Evolutionary conservation across 495 filamentous ascomycete species (phyloP), one percentile per base, ranked within the genome.

Genomic region (Talaromyces wortmannii): DNA sequence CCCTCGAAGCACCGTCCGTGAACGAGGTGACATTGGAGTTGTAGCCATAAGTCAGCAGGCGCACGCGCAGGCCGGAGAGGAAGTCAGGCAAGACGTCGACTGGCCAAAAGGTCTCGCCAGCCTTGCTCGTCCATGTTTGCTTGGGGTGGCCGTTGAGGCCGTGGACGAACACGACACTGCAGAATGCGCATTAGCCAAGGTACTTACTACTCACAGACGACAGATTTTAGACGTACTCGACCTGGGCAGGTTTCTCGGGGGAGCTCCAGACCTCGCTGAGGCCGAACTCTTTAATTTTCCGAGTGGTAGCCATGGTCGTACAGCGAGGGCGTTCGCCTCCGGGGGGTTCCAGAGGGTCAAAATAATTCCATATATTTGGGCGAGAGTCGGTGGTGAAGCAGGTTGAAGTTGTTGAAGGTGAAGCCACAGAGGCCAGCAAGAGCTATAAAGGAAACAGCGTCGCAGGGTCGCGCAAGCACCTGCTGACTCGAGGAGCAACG

Each of bases 21-120:
- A 87, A 84, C 0, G 82, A 67, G 43, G 83, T 82, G 31, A 92
- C 87, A 60, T 89, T 85, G 46, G 88, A 86, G 62, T 95, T 89
- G 65, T 94, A 95, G 4, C 90, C 90, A 63, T 92, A 95, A 6
- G 87, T 86, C 49, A 95, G 68, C 40, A 95, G 80, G 32, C 91
- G 80, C 17, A 85, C 83, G 53, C 80, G 82, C 47, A 78, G 76
- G 23, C 78, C 67, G 43, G 79, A 82, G 6, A 89, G 68, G 8
- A 86, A 76, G 1, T 71, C 68, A 0, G 90, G 90, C 7, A 95
- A 75, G 10, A 95, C 76, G 57, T 92, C 84, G 12, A 77, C 67
- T 0, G 90, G 87, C 90, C 90, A 94, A 71, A 88, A 90, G 42
- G 83, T 79, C 44, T 81, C 81, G 42, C 79, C 75, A 44, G 77